These are phyloP conservation scores for Ceratocystiopsis minuta DNA, from an alignment of 2,329 filamentous ascomycete genomes.

Conservation along the genomic window DNA sequence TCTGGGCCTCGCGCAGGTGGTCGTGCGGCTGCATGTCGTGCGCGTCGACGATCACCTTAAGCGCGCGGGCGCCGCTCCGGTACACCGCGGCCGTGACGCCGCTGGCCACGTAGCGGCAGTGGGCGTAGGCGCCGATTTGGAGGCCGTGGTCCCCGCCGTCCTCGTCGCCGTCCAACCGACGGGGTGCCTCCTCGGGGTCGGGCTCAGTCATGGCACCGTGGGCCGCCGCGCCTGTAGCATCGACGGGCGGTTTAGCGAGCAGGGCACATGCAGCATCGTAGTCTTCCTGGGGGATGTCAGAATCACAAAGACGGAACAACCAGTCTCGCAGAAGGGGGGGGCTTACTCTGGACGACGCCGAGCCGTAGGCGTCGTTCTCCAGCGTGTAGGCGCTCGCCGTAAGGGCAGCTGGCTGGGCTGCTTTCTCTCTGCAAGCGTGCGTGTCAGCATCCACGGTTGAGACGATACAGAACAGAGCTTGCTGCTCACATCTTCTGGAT, in stretches of 20 bases:
- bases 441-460: neutral
- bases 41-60: slow-evolving; percentile 73
- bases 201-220: slow-evolving; percentile 4
- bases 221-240: neutral
- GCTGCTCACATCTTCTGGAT: slow-evolving; percentile 1
- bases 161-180: neutral
- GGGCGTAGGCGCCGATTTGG: slow-evolving; percentile 32
- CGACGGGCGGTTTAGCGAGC: neutral
- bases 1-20: slow-evolving; percentile 58
- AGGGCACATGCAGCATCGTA: slow-evolving; percentile 29
- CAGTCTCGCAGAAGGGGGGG: no score
- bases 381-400: slow-evolving; percentile 37
- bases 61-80: slow-evolving; percentile 43
- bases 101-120: slow-evolving; percentile 36
- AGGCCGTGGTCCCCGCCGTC: slow-evolving; percentile 17
- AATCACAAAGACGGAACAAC: neutral
- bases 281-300: slow-evolving; percentile 29
- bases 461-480: neutral
- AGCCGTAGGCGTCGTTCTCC: slow-evolving; percentile 46
- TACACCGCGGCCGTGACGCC: slow-evolving; percentile 78
- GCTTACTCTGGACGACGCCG: slow-evolving; percentile 38
- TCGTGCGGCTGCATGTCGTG: slow-evolving; percentile 65
- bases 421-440: slow-evolving; percentile 7
- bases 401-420: slow-evolving; percentile 10
- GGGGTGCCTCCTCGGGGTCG: neutral